Conservation (phyloP, 2,329 filamentous ascomycete species). For the Arachnomyces sp. region DNA sequence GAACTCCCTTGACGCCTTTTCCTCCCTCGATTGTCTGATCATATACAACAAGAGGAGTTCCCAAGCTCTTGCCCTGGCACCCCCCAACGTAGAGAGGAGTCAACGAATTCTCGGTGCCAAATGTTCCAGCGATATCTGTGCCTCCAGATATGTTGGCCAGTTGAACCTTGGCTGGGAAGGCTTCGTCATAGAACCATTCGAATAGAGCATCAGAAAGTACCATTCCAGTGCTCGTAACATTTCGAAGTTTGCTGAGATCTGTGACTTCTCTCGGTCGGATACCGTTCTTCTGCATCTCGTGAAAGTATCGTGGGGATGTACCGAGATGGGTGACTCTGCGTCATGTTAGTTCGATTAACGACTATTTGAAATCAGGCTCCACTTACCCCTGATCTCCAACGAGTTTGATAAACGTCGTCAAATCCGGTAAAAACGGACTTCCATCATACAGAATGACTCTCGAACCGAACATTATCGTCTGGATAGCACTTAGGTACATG, state of each 20-base stretch:
- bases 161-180: slow-evolving; percentile 60
- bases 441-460: slow-evolving; percentile 72
- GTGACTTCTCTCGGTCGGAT: slow-evolving; percentile 56
- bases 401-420: slow-evolving; percentile 55
- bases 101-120: slow-evolving; percentile 54
- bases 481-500: slow-evolving; percentile 66
- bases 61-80: slow-evolving; percentile 47
- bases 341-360: slow-evolving; percentile 1
- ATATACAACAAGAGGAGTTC: slow-evolving; percentile 52
- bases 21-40: slow-evolving; percentile 46
- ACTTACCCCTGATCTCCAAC: slow-evolving; percentile 48
- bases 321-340: slow-evolving; percentile 62
- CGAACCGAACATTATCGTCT: slow-evolving; percentile 52
- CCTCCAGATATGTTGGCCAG: slow-evolving; percentile 69
- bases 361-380: not conserved
- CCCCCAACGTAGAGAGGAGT: slow-evolving; percentile 57
- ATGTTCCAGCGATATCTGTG: slow-evolving; percentile 56
- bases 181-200: slow-evolving; percentile 70
- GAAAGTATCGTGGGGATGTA: slow-evolving; percentile 68
- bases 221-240: slow-evolving; percentile 71
- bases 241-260: slow-evolving; percentile 54
- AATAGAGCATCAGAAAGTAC: slow-evolving; percentile 69
- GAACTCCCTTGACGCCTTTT: slow-evolving; percentile 39
- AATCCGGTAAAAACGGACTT: slow-evolving; percentile 66
- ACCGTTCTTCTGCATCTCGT: slow-evolving; percentile 59